These are phyloP conservation scores for Fusarium chuoi DNA, from an alignment of 2,329 filamentous ascomycete species.

Conservation along the genomic window DNA sequence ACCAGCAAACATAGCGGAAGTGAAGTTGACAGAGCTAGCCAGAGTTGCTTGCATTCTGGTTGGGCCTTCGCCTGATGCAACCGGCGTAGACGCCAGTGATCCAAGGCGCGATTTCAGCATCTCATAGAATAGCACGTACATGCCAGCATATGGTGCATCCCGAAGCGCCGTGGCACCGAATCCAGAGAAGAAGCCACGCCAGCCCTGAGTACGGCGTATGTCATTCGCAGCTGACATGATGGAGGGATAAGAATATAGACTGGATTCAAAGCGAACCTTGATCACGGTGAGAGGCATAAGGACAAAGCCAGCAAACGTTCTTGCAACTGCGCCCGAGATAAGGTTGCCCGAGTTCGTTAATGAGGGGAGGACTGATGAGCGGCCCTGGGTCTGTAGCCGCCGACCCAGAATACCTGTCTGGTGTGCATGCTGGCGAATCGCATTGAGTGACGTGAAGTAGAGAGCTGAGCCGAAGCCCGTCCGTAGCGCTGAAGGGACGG, in stretches of 20 bases:
- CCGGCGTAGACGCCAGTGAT: slow-evolving; percentile 32
- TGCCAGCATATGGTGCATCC: slow-evolving; percentile 95
- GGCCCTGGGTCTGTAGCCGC: slow-evolving; percentile 35
- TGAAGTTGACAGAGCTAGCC: slow-evolving; percentile 81
- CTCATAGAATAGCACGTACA: slow-evolving; percentile 96
- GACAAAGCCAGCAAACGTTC: slow-evolving; percentile 87
- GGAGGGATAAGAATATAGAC: slow-evolving; percentile 83
- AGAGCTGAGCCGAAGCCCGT: slow-evolving; percentile 93
- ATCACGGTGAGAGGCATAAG: slow-evolving; percentile 97
- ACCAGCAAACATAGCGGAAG: slow-evolving; percentile 82
- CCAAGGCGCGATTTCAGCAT: slow-evolving; percentile 74
- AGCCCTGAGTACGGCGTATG: slow-evolving; percentile 77
- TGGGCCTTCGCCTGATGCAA: slow-evolving; percentile 17
- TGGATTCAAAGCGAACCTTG: slow-evolving; percentile 95
- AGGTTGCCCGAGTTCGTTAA: slow-evolving; percentile 88
- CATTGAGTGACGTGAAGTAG: slow-evolving; percentile 91
- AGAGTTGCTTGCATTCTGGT: slow-evolving; percentile 46
- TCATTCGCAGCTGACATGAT: slow-evolving; percentile 77
- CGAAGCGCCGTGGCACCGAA: slow-evolving; percentile 93
- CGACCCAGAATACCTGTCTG: slow-evolving; percentile 41
- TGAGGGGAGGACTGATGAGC: slow-evolving; percentile 80
- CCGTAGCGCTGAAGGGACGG: slow-evolving; percentile 89
- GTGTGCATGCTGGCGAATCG: slow-evolving; percentile 74
- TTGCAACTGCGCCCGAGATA: slow-evolving; percentile 82
- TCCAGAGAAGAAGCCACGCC: slow-evolving; percentile 89